Conservation (phyloP, 768 basidiomycete genomes). For the Tephrocybe sp. region DNA sequence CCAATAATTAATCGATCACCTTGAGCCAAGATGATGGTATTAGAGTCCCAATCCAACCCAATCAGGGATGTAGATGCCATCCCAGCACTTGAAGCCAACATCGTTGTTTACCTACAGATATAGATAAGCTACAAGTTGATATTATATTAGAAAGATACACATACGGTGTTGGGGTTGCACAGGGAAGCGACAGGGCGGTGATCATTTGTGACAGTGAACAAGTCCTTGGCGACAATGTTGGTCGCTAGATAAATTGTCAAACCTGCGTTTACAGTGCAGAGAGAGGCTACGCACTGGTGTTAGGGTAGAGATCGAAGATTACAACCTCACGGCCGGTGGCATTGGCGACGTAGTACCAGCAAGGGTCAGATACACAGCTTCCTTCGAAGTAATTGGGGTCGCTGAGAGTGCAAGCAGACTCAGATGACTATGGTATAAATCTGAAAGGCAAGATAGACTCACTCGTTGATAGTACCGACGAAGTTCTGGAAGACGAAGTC, state of each 20-base stretch:
- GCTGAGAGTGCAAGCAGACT: conserved; percentile 14
- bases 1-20: too few relatives aligned
- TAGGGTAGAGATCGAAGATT: conserved; percentile 56
- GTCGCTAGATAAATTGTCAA: conserved; percentile 28
- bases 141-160: conserved; percentile 10
- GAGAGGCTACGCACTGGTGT: conserved; percentile 39
- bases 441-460: conserved; percentile 3
- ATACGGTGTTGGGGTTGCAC: conserved; percentile 52
- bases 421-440: not conserved
- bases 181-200: conserved; percentile 42
- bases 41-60: conserved; percentile 11
- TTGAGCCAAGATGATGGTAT: too few relatives aligned
- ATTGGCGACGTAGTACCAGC: conserved; percentile 54
- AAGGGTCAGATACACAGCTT: conserved; percentile 56
- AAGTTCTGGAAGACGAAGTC: conserved; percentile 58
- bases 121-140: not conserved
- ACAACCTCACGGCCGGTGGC: conserved; percentile 58
- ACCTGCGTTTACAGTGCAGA: not conserved
- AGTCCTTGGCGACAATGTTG: conserved; percentile 47
- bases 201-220: conserved; percentile 44
- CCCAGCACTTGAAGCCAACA: conserved; percentile 49
- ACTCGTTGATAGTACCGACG: conserved; percentile 49
- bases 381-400: conserved; percentile 50
- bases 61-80: conserved; percentile 43
- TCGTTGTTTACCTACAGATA: conserved; percentile 35